Percentiles rank a stretch among this genome's conserved stretches.
Conservation (phyloP, 2,329 filamentous ascomycete species). For the Phyllosticta citrichinensis region DNA sequence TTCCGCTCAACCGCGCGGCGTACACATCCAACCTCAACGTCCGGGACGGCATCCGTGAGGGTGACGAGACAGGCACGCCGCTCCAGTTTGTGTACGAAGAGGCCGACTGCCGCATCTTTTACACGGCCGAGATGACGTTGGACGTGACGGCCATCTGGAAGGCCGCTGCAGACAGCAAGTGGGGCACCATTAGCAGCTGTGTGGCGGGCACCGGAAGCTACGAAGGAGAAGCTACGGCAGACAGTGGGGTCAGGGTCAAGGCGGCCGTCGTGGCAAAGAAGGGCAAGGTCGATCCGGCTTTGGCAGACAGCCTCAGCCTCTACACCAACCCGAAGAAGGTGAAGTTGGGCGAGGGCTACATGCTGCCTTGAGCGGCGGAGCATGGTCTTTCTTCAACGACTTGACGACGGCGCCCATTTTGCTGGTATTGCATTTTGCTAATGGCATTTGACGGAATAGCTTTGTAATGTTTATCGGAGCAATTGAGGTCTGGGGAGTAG, state of each 20-base stretch:
- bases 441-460: not conserved
- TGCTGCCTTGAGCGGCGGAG: constrained; percentile 21
- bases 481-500: not conserved
- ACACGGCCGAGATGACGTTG: constrained; percentile 32
- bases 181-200: constrained; percentile 23
- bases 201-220: constrained; percentile 13
- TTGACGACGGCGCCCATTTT: not conserved
- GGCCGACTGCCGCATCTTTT: constrained; percentile 31
- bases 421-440: not conserved
- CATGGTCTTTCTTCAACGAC: not conserved
- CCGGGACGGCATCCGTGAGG: constrained; percentile 24
- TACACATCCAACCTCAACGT: constrained; percentile 21
- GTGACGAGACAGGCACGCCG: constrained; percentile 23
- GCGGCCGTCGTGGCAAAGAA: constrained; percentile 18
- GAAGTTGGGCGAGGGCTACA: constrained; percentile 22
- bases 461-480: not conserved
- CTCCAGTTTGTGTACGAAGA: constrained; percentile 31
- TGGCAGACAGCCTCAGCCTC: constrained; percentile 15
- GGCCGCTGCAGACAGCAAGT: constrained; percentile 27
- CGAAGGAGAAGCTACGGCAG: not conserved
- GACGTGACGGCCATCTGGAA: constrained; percentile 29
- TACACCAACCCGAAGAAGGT: constrained; percentile 20
- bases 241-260: not conserved
- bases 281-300: constrained; percentile 14
- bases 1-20: constrained; percentile 19